phyloP scores from a whole-genome alignment of 208 protist species.

The Baffinella frigidus region DNA sequence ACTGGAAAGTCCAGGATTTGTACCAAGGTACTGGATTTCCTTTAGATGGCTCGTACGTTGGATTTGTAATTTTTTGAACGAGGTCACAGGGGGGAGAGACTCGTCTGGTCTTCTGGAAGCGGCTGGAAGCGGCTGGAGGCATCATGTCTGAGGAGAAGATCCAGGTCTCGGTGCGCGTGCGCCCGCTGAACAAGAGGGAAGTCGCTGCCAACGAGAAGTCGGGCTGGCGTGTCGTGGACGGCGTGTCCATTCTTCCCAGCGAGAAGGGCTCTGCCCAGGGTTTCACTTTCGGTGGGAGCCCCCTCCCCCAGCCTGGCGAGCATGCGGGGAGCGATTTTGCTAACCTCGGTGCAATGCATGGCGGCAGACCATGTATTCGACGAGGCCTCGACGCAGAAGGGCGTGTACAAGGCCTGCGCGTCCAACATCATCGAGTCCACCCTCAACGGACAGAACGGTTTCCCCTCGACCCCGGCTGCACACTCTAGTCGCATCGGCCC shows the following conservation, averaged over 20 bases:
- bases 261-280: conserved; percentile 11
- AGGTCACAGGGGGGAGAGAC: no score
- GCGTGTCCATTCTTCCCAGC: not conserved
- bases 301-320: not conserved
- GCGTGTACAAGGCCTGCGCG: conserved; percentile 47
- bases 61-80: no score
- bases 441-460: conserved; percentile 52
- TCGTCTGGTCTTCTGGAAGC: no score
- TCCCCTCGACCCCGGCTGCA: not conserved
- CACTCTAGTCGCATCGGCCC: not conserved
- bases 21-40: no score
- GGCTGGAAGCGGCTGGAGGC: no score
- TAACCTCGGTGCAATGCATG: not conserved
- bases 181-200: conserved; percentile 25
- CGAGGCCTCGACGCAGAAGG: not conserved
- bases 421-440: conserved; percentile 30
- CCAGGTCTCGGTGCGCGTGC: conserved; percentile 34
- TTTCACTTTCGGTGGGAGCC: conserved; percentile 30
- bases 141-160: no score
- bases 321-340: no score
- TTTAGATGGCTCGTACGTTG: no score
- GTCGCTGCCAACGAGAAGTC: not conserved
- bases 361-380: conserved; percentile 57
- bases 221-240: conserved; percentile 36
- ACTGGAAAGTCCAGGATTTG: no score